These are phyloP conservation scores for Thielaviopsis musarum DNA, from an alignment of 2,329 filamentous ascomycete species.

Conservation along the genomic window DNA sequence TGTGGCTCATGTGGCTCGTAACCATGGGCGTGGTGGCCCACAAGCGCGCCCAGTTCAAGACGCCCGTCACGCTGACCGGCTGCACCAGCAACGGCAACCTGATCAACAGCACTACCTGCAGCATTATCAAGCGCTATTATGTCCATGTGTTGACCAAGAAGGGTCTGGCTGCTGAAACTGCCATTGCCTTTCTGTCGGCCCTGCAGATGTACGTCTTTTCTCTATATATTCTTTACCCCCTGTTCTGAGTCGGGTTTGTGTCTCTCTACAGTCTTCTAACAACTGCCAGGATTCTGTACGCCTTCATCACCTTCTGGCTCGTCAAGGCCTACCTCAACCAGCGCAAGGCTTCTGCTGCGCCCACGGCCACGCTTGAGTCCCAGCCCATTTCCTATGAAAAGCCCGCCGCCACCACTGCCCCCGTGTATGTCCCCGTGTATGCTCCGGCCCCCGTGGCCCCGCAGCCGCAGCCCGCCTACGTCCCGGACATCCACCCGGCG, in stretches of 20 bases:
- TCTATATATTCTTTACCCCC: too few species aligned
- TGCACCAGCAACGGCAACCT: slow-evolving; percentile 24
- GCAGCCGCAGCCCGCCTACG: background rate
- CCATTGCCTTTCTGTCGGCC: slow-evolving; percentile 27
- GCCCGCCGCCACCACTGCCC: background rate
- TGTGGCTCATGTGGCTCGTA: slow-evolving; percentile 31
- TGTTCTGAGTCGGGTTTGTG: too few species aligned
- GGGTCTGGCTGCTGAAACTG: slow-evolving; percentile 22
- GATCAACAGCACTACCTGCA: slow-evolving; percentile 24
- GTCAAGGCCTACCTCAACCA: slow-evolving; percentile 20
- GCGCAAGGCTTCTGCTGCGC: slow-evolving; percentile 21
- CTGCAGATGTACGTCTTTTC: slow-evolving; percentile 22
- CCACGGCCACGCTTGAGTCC: slow-evolving; percentile 7
- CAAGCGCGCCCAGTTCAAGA: slow-evolving; percentile 22
- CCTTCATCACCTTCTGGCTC: slow-evolving; percentile 22
- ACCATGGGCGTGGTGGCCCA: slow-evolving; percentile 25
- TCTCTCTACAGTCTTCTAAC: too few species aligned
- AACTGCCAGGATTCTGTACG: slow-evolving; percentile 25
- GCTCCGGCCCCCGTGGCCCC: too few species aligned
- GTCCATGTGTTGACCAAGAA: slow-evolving; percentile 21
- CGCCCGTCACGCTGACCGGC: slow-evolving; percentile 17
- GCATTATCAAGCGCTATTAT: slow-evolving; percentile 16
- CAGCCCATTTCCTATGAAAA: background rate
- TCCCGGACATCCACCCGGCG: too few species aligned
- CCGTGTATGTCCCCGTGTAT: background rate